Conservation (phyloP, 345 rosid genomes). For the Hibiscus mutabilis region DNA sequence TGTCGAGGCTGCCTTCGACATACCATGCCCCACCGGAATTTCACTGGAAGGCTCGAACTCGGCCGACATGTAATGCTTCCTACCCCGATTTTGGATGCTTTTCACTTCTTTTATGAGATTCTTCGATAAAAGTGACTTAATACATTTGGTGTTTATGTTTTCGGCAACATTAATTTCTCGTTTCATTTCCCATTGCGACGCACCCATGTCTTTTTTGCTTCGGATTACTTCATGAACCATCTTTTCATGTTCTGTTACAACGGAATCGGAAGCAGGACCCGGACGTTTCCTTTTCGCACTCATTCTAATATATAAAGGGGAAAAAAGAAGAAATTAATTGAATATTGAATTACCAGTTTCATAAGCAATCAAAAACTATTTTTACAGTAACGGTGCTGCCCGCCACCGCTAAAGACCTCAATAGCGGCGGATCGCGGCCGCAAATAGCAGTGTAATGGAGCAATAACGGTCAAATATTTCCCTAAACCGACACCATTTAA, state of each 20-base stretch:
- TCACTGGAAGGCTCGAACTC: conserved; percentile 66
- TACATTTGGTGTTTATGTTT: conserved; percentile 26
- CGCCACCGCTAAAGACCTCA: background rate
- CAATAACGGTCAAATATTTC: background rate
- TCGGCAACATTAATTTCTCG: conserved; percentile 33
- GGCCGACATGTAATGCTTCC: conserved; percentile 45
- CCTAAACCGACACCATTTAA: background rate
- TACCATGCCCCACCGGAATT: conserved; percentile 85
- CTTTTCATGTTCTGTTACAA: conserved; percentile 45
- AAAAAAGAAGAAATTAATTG: background rate
- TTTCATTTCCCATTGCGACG: conserved; percentile 42
- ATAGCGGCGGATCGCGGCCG: background rate
- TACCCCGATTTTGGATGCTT: conserved; percentile 50
- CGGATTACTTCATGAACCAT: conserved; percentile 33
- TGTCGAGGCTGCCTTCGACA: conserved; percentile 48
- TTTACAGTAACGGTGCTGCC: background rate
- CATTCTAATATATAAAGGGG: background rate
- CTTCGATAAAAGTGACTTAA: background rate
- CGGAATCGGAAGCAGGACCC: conserved; percentile 26
- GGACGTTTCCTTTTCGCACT: conserved; percentile 47
- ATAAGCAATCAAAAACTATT: background rate
- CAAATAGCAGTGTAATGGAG: background rate
- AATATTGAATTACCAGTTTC: background rate
- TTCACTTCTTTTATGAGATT: conserved; percentile 30
- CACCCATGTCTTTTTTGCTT: conserved; percentile 56